Base-by-base conservation (phyloP, 768 basidiomycete genomes). In the Lactarius vividus region DNA sequence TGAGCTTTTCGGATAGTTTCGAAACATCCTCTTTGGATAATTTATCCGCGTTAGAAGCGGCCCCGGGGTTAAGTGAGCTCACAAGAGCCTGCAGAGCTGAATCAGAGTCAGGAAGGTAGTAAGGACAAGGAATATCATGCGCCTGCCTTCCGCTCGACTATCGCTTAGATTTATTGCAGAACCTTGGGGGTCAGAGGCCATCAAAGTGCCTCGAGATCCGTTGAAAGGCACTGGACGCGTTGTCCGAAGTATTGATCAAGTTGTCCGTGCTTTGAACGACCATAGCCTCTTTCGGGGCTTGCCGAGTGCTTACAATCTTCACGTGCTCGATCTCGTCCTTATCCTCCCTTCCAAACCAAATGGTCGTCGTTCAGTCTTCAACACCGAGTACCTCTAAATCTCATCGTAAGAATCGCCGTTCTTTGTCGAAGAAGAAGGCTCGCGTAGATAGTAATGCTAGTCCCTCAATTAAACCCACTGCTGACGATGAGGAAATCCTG, bases 401-500 rank as follows among this genome's bases (percentile, higher is more conserved):
- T 33, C 71, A 70, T 35, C 63, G 58, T 29, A 60, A 74, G 20
- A 77, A 73, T 60, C 81, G 79, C 70, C 85, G 83, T 71, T 81
- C 73, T 26, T 76, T 82, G 52, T 79, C 81, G 63, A 79, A 81
- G 76, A 83, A 80, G 70, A 75, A 71, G 49, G 64, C 64, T 4
- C 59, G 66, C 11, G 53, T 57, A 20, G 64, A 72, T 53, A 56
- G 37, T 29, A 58, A 42, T 39, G 33, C 39, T 10, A 10, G 20
- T 18, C n/a, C 40, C 4, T 58, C 56, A 31, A 40, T n/a, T 64
- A 66, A 28, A 70, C 69, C 46, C 46, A 52, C 3, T 79, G 77
- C 20, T 79, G 88, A 90, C 79, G 88, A 90, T 70, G 86, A 87
- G 64, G 87, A 84, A 52, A 75, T 90, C 35, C 81, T 87, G 75